phyloP scores from a whole-genome alignment of 2,329 filamentous ascomycete genomes.

The Paecilomyces niveus region DNA sequence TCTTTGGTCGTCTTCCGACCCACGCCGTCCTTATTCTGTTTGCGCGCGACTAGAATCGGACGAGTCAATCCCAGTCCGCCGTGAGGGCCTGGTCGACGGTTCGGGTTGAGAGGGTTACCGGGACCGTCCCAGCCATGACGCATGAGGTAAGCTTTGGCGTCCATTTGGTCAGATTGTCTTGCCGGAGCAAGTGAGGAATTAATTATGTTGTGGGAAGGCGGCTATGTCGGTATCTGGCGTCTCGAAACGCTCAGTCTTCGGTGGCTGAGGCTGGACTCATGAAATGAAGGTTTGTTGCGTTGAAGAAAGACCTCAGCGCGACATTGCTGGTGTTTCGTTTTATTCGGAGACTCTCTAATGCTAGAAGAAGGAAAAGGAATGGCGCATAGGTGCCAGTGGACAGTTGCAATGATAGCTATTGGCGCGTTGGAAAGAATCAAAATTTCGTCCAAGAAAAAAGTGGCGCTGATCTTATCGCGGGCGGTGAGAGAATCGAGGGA shows the following conservation, averaged over 20 bases:
- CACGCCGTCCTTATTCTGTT: slow-evolving; percentile 73
- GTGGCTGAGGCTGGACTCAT: neutral
- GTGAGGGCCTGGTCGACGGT: slow-evolving; percentile 39
- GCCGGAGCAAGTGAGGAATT: neutral
- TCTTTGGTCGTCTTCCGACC: slow-evolving; percentile 63
- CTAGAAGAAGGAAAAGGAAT: neutral
- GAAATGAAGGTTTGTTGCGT: neutral
- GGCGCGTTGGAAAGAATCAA: neutral
- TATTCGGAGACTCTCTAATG: neutral
- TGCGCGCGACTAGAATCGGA: slow-evolving; percentile 75
- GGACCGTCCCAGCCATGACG: slow-evolving; percentile 85
- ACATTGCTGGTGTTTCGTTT: neutral
- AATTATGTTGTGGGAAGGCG: neutral
- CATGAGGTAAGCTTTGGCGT: slow-evolving; percentile 74
- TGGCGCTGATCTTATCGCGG: neutral
- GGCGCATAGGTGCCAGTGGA: neutral
- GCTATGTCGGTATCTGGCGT: neutral
- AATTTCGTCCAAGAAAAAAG: slow-evolving; percentile 1
- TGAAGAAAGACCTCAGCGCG: neutral
- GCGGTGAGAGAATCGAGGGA: neutral
- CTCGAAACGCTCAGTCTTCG: neutral
- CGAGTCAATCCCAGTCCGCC: slow-evolving; percentile 70
- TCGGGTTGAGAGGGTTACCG: slow-evolving; percentile 79
- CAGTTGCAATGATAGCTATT: neutral
- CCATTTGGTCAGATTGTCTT: slow-evolving; percentile 49